These are phyloP conservation scores for Diaporthe citriasiana DNA, from an alignment of 2,329 filamentous ascomycete species.

Conservation along the genomic window DNA sequence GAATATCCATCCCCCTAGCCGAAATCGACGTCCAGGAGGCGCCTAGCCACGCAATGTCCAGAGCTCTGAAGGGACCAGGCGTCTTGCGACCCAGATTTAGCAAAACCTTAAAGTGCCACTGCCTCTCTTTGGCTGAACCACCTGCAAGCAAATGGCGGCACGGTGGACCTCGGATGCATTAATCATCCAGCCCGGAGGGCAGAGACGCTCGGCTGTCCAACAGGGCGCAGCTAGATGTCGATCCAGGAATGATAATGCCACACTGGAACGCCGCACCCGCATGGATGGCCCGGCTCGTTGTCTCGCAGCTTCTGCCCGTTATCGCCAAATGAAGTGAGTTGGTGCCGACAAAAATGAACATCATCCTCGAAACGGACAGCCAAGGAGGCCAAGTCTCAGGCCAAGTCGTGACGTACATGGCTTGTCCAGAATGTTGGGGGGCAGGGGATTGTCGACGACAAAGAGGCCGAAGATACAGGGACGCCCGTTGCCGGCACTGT, in stretches of 20 bases:
- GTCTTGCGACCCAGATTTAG: constrained; percentile 24
- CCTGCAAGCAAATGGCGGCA: constrained; percentile 23
- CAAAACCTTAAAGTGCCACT: constrained; percentile 37
- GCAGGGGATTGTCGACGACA: constrained; percentile 30
- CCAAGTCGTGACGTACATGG: constrained; percentile 43
- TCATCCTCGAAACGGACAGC: constrained; percentile 29
- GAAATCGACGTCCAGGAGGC: constrained; percentile 12
- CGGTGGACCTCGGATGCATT: constrained; percentile 29
- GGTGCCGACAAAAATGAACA: constrained; percentile 25
- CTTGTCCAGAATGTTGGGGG: constrained; percentile 31
- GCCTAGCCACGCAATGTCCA: constrained; percentile 15
- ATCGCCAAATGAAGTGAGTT: constrained; percentile 23
- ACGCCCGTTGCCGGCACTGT: constrained; percentile 26
- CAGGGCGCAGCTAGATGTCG: constrained; percentile 26
- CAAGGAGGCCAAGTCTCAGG: constrained; percentile 34
- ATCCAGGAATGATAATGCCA: constrained; percentile 35
- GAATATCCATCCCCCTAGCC: not conserved
- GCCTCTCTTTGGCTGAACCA: not conserved
- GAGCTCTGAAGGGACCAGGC: constrained; percentile 1
- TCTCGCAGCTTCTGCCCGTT: constrained; percentile 18
- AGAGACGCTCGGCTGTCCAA: constrained; percentile 19
- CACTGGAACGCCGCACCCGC: constrained; percentile 30
- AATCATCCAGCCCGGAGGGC: constrained; percentile 6
- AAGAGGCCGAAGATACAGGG: constrained; percentile 20
- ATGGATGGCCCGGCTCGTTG: constrained; percentile 34